Conservation (phyloP, 352 stramenopile genomes). For the Blastocystis sp. region DNA sequence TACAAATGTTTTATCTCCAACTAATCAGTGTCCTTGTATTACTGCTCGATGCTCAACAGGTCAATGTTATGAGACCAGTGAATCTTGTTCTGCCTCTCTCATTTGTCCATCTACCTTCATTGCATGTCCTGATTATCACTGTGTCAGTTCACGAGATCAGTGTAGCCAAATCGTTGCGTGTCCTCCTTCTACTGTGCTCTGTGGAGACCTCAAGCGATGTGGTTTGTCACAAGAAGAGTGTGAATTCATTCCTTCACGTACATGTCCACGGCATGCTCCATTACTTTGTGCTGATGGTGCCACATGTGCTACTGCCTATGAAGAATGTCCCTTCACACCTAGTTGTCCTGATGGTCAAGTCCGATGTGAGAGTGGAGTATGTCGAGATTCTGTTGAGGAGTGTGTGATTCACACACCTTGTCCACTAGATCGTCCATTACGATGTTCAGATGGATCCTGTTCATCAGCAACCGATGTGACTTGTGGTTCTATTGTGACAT, state of each 20-base stretch:
- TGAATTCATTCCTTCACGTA: neutral
- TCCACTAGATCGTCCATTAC: neutral
- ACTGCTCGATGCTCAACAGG: constrained; percentile 2
- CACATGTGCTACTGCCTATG: neutral
- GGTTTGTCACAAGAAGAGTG: constrained; percentile 28
- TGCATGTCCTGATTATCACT: constrained; percentile 17
- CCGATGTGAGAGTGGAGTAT: constrained; percentile 28
- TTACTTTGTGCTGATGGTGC: neutral
- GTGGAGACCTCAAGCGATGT: constrained; percentile 30
- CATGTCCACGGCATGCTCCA: neutral
- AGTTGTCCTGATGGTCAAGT: constrained; percentile 11
- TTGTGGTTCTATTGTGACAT: neutral
- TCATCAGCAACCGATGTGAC: neutral
- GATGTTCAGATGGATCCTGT: constrained; percentile 39
- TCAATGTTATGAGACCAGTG: neutral
- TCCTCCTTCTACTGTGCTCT: constrained; percentile 9
- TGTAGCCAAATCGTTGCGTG: constrained; percentile 8
- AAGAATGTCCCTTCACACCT: neutral
- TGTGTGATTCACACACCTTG: constrained; percentile 3
- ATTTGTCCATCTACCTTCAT: neutral
- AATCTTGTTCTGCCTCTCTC: neutral
- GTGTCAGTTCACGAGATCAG: neutral
- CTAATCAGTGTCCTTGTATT: neutral
- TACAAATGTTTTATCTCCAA: neutral
- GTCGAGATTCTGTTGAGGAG: neutral